Percentiles rank a stretch among this genome's conserved stretches.
Conservation (phyloP, 192 early-diverging fungal species). For the Coemansia reversa region DNA sequence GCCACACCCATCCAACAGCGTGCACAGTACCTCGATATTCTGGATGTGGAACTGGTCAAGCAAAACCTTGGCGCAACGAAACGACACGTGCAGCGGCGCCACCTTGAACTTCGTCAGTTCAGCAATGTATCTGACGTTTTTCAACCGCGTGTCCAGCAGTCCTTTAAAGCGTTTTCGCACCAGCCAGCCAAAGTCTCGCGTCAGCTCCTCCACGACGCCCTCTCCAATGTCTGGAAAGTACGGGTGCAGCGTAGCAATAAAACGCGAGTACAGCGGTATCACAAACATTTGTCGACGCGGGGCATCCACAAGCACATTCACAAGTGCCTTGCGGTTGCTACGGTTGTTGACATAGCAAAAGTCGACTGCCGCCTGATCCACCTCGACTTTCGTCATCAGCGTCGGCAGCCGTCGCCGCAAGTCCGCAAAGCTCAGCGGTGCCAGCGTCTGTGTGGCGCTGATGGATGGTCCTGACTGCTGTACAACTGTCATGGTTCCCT, state of each 20-base stretch:
- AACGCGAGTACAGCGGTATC: conserved; percentile 86
- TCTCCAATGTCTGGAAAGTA: conserved; percentile 87
- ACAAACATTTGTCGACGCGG: conserved; percentile 80
- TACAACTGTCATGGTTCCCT: conserved; percentile 24
- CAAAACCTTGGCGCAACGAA: conserved; percentile 80
- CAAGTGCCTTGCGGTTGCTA: conserved; percentile 68
- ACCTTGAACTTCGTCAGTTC: conserved; percentile 95
- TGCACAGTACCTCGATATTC: conserved; percentile 83
- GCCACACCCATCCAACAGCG: conserved; percentile 84
- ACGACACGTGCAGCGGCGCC: conserved; percentile 74
- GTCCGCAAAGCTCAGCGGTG: conserved; percentile 59
- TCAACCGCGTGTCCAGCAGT: conserved; percentile 37
- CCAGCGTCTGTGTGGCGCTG: conserved; percentile 18
- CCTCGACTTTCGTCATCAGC: conserved; percentile 76
- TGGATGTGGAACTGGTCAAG: conserved; percentile 83
- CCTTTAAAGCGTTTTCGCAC: conserved; percentile 63
- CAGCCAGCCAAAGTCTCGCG: conserved; percentile 61
- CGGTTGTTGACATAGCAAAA: conserved; percentile 93
- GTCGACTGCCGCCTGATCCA: conserved; percentile 87
- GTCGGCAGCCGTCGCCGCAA: conserved; percentile 72
- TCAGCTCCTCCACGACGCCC: conserved; percentile 61
- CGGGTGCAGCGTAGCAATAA: conserved; percentile 82
- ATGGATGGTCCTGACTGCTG: conserved; percentile 22
- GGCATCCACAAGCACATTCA: conserved; percentile 74
- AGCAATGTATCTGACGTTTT: conserved; percentile 81